Base-by-base conservation (phyloP, 495 filamentous ascomycete species). In the Tuber indicum region DNA sequence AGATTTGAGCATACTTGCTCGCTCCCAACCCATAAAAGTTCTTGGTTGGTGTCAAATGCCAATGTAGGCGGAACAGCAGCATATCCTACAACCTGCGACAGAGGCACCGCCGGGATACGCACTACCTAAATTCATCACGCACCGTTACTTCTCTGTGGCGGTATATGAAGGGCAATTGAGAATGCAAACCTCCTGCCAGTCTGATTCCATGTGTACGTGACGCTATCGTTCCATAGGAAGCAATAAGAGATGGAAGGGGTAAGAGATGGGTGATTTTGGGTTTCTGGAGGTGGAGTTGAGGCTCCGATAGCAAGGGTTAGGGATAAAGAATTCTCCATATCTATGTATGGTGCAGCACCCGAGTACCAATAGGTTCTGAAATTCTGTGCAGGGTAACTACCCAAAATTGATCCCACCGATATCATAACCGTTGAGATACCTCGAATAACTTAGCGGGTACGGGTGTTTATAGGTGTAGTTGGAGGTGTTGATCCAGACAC, bases 21-120 rank as follows among this genome's bases (percentile, higher is more conserved):
- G 84, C 94, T 95, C 19, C 96, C 96, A 16, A 90, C 88, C 96
- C 96, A 99, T 77, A 98, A 84, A 45, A 98, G 88, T 84, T 98
- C 96, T 83, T 95, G 90, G 69, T 88, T 87, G 76, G 91, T 91
- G 83, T 99, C 96, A 83, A 98, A 98, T 39, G 93, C 91, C 77
- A 97, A 45, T 42, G 80, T 74, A 52, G 81, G 79, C 42, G 77
- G 81, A 70, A 76, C 75, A 69, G 79, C 76, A 72, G 52, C 72
- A 71, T 76, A 75, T 23, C 81, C 71, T 41, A 72, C 79, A 44
- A 58, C 75, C 72, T 81, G 79, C 41, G 77, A 76, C 79, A 80
- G 75, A 69, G 81, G 74, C 69, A 77, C 81, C 70, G 75, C 79
- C 71, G 52, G 78, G 43, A 77, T 74, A 47, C 81, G 81, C 79